These are phyloP conservation scores for Neoboletus brunneissimus DNA, from an alignment of 768 basidiomycete genomes.

Conservation along the genomic window DNA sequence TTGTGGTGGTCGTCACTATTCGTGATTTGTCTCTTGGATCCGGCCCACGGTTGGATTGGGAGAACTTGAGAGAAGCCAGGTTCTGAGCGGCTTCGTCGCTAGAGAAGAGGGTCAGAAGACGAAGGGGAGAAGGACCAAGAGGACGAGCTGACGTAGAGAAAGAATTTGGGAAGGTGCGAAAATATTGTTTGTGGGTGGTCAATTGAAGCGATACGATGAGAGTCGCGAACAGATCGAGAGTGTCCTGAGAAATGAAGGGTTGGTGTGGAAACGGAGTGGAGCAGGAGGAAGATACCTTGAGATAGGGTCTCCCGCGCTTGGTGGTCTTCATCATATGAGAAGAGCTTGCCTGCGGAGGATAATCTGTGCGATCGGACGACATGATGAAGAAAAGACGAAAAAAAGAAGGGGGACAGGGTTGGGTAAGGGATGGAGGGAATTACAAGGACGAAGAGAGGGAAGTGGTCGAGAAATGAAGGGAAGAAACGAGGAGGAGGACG, in stretches of 20 bases:
- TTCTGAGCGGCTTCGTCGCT: conserved; percentile 96
- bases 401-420: conserved; percentile 17
- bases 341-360: conserved; percentile 54
- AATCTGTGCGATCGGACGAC: conserved; percentile 40
- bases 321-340: conserved; percentile 99
- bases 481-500: conserved; percentile 30
- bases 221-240: conserved; percentile 96
- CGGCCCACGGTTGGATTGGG: conserved; percentile 96
- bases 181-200: conserved; percentile 89
- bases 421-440: conserved; percentile 17
- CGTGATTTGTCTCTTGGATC: conserved; percentile 98
- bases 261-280: conserved; percentile 7
- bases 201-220: conserved; percentile 92
- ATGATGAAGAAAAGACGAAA: conserved; percentile 23
- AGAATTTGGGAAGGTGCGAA: conserved; percentile 89
- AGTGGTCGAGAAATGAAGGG: conserved; percentile 27
- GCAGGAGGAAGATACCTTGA: conserved; percentile 59
- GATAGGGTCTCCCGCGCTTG: conserved; percentile 89
- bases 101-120: conserved; percentile 11
- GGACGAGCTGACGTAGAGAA: conserved; percentile 81
- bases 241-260: conserved; percentile 60
- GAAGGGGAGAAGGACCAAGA: background rate
- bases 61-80: conserved; percentile 93
- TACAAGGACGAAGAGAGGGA: conserved; percentile 24
- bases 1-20: conserved; percentile 98